A percentile compares a stretch with the other conserved stretches of the same genome.
Conservation (phyloP, 495 filamentous ascomycete genomes). For the Xylaria acuta region DNA sequence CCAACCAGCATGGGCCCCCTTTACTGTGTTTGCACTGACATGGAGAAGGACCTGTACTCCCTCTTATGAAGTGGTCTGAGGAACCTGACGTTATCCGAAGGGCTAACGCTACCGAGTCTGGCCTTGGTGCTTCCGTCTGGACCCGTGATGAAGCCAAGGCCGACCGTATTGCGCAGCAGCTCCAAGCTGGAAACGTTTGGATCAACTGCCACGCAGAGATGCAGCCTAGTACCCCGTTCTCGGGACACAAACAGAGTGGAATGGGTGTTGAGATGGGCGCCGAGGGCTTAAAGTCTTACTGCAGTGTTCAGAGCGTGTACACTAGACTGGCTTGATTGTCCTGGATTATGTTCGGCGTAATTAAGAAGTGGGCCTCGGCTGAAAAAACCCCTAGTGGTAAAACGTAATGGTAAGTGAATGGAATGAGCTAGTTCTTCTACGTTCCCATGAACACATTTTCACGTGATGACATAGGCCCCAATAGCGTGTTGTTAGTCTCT, state of each 20-base stretch:
- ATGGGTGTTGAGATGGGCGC: slow-evolving; percentile 60
- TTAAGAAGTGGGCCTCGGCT: not conserved
- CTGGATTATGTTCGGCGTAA: not conserved
- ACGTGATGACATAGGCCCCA: too few species aligned
- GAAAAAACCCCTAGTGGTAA: not conserved
- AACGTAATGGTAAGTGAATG: too few species aligned
- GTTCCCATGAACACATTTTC: too few species aligned
- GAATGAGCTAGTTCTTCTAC: too few species aligned
- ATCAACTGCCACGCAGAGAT: slow-evolving; percentile 52
- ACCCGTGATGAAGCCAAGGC: slow-evolving; percentile 53
- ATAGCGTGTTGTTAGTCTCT: too few species aligned
- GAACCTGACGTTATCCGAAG: slow-evolving; percentile 62
- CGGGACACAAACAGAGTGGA: slow-evolving; percentile 63
- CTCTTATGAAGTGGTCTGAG: slow-evolving; percentile 58
- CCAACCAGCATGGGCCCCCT: too few species aligned
- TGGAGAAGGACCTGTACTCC: slow-evolving; percentile 56
- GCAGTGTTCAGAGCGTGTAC: slow-evolving; percentile 51
- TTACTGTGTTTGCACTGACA: not conserved
- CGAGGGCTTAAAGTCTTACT: slow-evolving; percentile 56
- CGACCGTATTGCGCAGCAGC: slow-evolving; percentile 51
- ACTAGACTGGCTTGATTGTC: not conserved
- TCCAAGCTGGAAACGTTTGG: slow-evolving; percentile 62
- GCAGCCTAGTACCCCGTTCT: slow-evolving; percentile 54
- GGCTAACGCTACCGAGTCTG: slow-evolving; percentile 58
- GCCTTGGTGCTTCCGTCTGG: slow-evolving; percentile 63